A percentile compares a stretch with the other conserved stretches of the same genome.
These are phyloP conservation scores for Gremmenia infestans DNA, from an alignment of 2,329 filamentous ascomycete species.

Conservation along the genomic window DNA sequence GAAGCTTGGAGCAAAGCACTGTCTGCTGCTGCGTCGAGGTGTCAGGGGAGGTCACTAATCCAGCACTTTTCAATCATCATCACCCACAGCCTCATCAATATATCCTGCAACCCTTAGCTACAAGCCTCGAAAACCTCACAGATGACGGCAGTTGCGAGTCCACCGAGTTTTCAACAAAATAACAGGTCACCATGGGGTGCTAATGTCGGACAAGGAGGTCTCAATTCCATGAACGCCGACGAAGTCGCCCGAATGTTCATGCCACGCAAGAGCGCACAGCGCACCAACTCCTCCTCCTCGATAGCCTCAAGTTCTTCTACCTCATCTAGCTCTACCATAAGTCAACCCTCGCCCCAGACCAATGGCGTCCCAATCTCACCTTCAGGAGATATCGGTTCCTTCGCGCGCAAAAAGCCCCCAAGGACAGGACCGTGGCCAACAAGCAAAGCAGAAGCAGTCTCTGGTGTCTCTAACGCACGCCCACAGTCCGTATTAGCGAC, in stretches of 20 bases:
- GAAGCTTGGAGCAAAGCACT: slow-evolving; percentile 15
- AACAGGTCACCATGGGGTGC: slow-evolving; percentile 62
- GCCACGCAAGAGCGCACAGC: slow-evolving; percentile 80
- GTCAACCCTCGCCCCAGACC: slow-evolving; percentile 53
- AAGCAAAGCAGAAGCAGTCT: slow-evolving; percentile 60
- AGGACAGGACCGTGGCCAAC: slow-evolving; percentile 55
- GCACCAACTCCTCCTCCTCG: slow-evolving; percentile 88
- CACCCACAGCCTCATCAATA: slow-evolving; percentile 11
- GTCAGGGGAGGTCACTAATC: slow-evolving; percentile 14
- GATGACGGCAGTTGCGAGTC: slow-evolving; percentile 66
- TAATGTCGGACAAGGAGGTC: slow-evolving; percentile 54
- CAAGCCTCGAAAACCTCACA: slow-evolving; percentile 17
- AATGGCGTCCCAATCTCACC: slow-evolving; percentile 47
- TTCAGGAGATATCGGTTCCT: slow-evolving; percentile 22
- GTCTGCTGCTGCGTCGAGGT: slow-evolving; percentile 14
- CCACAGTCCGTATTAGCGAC: slow-evolving; percentile 56
- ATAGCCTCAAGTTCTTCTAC: slow-evolving; percentile 61
- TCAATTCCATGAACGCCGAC: slow-evolving; percentile 73
- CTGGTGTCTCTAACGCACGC: slow-evolving; percentile 56
- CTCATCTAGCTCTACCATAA: slow-evolving; percentile 59
- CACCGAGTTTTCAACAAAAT: slow-evolving; percentile 58
- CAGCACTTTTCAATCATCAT: slow-evolving; percentile 15
- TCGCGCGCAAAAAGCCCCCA: slow-evolving; percentile 44
- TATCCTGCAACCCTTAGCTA: slow-evolving; percentile 3
- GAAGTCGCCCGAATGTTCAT: slow-evolving; percentile 84